Evolutionary conservation across 2,329 filamentous ascomycete species (phyloP).

Genomic region (Dendryphion nanum): DNA sequence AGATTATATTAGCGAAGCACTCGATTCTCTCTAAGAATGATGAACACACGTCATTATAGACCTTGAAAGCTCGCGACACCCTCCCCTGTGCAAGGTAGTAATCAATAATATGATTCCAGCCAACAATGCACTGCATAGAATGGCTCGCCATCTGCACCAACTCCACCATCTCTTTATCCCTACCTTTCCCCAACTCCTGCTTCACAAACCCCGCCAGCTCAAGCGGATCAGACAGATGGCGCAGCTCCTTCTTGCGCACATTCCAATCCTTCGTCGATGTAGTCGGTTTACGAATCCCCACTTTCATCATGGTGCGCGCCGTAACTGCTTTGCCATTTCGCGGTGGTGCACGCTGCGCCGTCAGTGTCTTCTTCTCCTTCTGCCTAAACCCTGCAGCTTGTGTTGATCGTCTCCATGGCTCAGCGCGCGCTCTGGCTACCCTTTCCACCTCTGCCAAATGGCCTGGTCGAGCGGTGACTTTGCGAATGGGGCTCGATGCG

Average conservation of each 20-base stretch:
- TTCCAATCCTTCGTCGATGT: conserved; percentile 29
- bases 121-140: conserved; percentile 64
- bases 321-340: not conserved
- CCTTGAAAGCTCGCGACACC: conserved; percentile 66
- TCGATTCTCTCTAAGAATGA: not conserved
- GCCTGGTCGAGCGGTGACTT: conserved; percentile 4
- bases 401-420: conserved; percentile 26
- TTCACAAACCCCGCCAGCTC: conserved; percentile 69
- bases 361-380: conserved; percentile 11
- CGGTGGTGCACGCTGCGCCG: not conserved
- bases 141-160: conserved; percentile 70
- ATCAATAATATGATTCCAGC: conserved; percentile 85
- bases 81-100: conserved; percentile 63
- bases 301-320: conserved; percentile 4
- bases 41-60: conserved; percentile 77
- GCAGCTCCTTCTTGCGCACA: conserved; percentile 55
- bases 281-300: conserved; percentile 23
- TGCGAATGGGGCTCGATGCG: conserved; percentile 7
- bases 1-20: conserved; percentile 12
- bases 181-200: conserved; percentile 57
- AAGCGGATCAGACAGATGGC: conserved; percentile 67
- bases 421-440: conserved; percentile 9
- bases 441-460: conserved; percentile 11
- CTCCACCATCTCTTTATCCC: conserved; percentile 65
- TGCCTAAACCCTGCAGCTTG: conserved; percentile 23